phyloP scores from a whole-genome alignment of 2,329 filamentous ascomycete species.

The Dothidotthia symphoricarpi region DNA sequence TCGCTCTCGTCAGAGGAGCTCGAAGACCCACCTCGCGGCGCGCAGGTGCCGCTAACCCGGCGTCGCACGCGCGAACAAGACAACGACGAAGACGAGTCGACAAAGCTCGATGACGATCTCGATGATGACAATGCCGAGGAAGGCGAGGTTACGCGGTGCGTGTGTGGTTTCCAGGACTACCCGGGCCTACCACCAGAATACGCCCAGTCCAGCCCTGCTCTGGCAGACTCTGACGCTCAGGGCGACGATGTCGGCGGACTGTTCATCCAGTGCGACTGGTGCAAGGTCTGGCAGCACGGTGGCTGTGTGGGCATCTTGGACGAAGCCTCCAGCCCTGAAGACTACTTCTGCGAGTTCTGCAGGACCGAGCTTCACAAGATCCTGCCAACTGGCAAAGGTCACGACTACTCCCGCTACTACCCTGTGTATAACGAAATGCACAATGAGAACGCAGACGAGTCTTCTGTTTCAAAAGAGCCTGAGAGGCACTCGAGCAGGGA shows the following conservation, averaged over 20 bases:
- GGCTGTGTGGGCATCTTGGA: slow-evolving; percentile 97
- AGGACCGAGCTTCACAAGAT: slow-evolving; percentile 88
- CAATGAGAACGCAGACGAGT: slow-evolving; percentile 55
- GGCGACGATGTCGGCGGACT: slow-evolving; percentile 84
- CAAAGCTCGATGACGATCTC: slow-evolving; percentile 53
- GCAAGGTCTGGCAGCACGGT: slow-evolving; percentile 98
- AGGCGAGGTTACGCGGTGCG: slow-evolving; percentile 91
- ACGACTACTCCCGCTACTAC: slow-evolving; percentile 63
- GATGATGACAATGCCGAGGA: slow-evolving; percentile 64
- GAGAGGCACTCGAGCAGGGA: slow-evolving; percentile 55
- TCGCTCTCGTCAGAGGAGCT: slow-evolving; percentile 69
- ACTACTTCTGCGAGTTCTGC: slow-evolving; percentile 97
- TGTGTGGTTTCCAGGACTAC: slow-evolving; percentile 93
- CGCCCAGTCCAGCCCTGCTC: slow-evolving; percentile 54
- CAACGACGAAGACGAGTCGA: slow-evolving; percentile 54
- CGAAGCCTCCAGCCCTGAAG: slow-evolving; percentile 86
- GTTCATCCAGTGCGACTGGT: slow-evolving; percentile 96
- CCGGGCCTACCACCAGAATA: slow-evolving; percentile 70
- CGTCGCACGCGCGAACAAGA: slow-evolving; percentile 76
- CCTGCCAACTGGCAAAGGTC: slow-evolving; percentile 72
- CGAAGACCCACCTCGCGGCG: slow-evolving; percentile 55
- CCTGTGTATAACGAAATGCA: slow-evolving; percentile 57
- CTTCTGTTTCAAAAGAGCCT: slow-evolving; percentile 64
- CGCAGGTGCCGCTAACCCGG: slow-evolving; percentile 64
- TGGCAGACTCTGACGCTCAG: slow-evolving; percentile 52